Evolutionary conservation across 495 filamentous ascomycete genomes (phyloP), one percentile per base, ranked within the genome.

Genomic region (Neurospora africana): DNA sequence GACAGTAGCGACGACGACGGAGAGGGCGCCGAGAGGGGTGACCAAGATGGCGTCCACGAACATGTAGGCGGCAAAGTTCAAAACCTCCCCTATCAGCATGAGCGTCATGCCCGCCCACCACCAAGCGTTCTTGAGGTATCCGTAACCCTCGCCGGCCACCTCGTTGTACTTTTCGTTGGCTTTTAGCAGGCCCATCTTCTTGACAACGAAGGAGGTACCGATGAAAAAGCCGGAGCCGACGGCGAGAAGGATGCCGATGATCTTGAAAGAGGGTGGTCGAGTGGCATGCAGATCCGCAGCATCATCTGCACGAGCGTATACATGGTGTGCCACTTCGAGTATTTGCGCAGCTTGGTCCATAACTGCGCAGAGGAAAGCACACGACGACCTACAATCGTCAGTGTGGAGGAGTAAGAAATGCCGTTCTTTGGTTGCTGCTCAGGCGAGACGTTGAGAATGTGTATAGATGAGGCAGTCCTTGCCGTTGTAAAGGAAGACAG

Each of bases 51-150:
- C 95, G 81, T 99, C 95, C 76, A 95, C 94, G 78, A 99, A 98
- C 65, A 93, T 92, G 79, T 99, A 99, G 30, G 95, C 96, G 71
- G 92, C 93, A 77, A 99, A 98, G 81, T 99, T 99, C 88, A 95
- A 97, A 40, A 95, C 89, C 82, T 99, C 95, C 68, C 95, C 95
- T 53, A 98, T 77, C 75, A 98, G 96, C 95, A 99, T 99, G 78
- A 99, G 84, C 23, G 87, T 93, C 96, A 99, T 99, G 74, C 95
- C 95, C 30, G 82, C 80, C 95, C 95, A 99, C 95, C 95, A 99
- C 83, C 87, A 98, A 23, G 85, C 82, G 79, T 99, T 99, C 86
- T 96, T 97, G 76, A 99, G 88, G 80, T 99, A 99, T 72, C 95
- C 96, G 79, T 99, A 99, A 39, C 95, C 95, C 80, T 98, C 95